These are phyloP conservation scores for Urochloa ruziziensis DNA, from an alignment of 176 grass and related monocot genomes.

Conservation along the genomic window DNA sequence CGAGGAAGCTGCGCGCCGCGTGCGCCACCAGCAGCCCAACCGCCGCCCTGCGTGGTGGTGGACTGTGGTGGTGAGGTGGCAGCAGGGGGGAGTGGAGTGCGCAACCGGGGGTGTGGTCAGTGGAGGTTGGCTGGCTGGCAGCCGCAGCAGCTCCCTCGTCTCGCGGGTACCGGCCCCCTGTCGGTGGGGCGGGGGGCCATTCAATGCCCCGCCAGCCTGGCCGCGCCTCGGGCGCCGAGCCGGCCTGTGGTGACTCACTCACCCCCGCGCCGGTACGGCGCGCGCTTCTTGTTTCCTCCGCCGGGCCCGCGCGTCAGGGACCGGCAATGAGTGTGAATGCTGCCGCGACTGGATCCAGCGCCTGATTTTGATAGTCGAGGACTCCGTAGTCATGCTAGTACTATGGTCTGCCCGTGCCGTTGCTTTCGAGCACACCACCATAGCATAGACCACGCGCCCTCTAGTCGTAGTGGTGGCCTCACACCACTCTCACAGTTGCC, in stretches of 20 bases:
- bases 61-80: neutral
- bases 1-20: conserved; percentile 44
- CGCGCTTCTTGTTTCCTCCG: neutral
- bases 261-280: neutral
- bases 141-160: neutral
- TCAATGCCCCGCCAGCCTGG: conserved; percentile 33
- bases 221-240: conserved; percentile 14
- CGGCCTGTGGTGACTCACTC: neutral
- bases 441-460: too few relatives aligned
- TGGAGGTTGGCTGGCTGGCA: conserved; percentile 18
- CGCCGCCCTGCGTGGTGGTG: neutral
- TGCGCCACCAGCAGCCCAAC: conserved; percentile 10
- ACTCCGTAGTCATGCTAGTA: too few relatives aligned
- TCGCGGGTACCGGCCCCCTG: conserved; percentile 20
- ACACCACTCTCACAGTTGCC: neutral
- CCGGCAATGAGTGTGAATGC: neutral
- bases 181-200: conserved; percentile 41
- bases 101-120: neutral
- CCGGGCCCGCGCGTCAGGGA: neutral
- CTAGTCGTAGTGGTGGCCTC: neutral
- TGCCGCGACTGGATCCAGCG: neutral
- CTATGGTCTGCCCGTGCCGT: neutral
- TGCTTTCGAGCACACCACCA: neutral
- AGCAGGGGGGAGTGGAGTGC: neutral
- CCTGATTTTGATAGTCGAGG: neutral